These are phyloP conservation scores for Cairneyella variabilis DNA, from an alignment of 495 filamentous ascomycete genomes.

Conservation along the genomic window DNA sequence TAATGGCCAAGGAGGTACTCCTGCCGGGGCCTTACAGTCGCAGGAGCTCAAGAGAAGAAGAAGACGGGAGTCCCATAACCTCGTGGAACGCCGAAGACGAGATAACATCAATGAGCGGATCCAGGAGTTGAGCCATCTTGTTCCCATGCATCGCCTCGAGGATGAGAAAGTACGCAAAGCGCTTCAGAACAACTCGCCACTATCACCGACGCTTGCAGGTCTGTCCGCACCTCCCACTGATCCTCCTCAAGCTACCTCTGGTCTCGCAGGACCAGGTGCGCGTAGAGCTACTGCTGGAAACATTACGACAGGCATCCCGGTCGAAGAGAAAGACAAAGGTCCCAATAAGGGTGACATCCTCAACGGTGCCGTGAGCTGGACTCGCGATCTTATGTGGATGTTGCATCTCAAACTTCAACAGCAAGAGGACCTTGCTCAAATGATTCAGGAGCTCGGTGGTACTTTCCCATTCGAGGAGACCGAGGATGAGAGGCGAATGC, in stretches of 20 bases:
- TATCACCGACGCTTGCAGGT: conserved; percentile 72
- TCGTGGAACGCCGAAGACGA: conserved; percentile 88
- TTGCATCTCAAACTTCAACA: conserved; percentile 82
- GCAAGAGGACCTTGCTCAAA: conserved; percentile 74
- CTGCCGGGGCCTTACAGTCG: conserved; percentile 53
- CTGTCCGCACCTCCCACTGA: conserved; percentile 45
- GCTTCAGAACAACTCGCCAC: conserved; percentile 80
- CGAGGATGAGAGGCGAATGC: conserved; percentile 94
- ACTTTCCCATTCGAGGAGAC: conserved; percentile 76
- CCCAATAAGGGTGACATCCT: conserved; percentile 99
- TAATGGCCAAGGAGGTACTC: conserved; percentile 37
- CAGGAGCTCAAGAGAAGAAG: conserved; percentile 92
- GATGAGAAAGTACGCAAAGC: conserved; percentile 97
- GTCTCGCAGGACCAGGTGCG: conserved; percentile 79
- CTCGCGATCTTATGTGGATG: conserved; percentile 95
- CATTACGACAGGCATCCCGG: conserved; percentile 84
- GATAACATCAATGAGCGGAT: conserved; percentile 99
- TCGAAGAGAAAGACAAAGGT: conserved; percentile 97
- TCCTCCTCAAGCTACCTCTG: conserved; percentile 78
- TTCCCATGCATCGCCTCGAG: conserved; percentile 87
- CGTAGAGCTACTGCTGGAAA: conserved; percentile 78
- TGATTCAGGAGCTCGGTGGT: conserved; percentile 66
- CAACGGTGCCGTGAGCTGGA: conserved; percentile 96
- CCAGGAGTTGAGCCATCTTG: conserved; percentile 89
- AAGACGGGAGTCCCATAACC: conserved; percentile 90